These are phyloP conservation scores for Phyllosticta paracitricarpa DNA, from an alignment of 2,329 filamentous ascomycete species.

Conservation along the genomic window DNA sequence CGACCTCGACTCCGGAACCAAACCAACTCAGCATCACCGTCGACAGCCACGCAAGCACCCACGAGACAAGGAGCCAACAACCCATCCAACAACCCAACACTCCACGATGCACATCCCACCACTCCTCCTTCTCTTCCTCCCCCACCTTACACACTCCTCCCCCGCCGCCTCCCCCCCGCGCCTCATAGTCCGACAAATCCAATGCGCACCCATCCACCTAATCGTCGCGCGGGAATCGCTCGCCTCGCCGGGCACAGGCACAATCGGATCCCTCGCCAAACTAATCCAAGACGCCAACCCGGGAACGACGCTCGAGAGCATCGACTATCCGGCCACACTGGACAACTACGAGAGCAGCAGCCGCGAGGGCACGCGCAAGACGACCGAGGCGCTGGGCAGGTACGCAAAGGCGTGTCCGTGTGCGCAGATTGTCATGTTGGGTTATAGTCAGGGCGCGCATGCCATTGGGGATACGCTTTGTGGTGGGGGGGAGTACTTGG, in stretches of 20 bases:
- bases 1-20: neutral
- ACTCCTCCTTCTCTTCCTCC: neutral
- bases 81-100: neutral
- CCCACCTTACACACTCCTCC: neutral
- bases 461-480: slow-evolving; percentile 21
- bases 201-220: neutral
- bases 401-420: slow-evolving; percentile 16
- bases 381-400: neutral
- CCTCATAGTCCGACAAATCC: neutral
- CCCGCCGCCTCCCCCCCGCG: neutral
- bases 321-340: slow-evolving; percentile 3
- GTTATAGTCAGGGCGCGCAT: slow-evolving; percentile 24
- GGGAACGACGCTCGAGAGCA: slow-evolving; percentile 1
- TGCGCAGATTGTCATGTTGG: slow-evolving; percentile 20
- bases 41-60: neutral
- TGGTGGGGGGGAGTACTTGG: neutral
- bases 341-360: neutral
- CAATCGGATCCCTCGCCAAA: neutral
- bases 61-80: neutral
- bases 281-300: neutral
- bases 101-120: neutral
- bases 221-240: slow-evolving; percentile 1
- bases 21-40: neutral
- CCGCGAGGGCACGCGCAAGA: neutral
- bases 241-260: neutral